Evolutionary conservation across 2,329 filamentous ascomycete genomes (phyloP), one percentile per base, ranked within the genome.

Genomic region (Colletotrichum karsti): DNA sequence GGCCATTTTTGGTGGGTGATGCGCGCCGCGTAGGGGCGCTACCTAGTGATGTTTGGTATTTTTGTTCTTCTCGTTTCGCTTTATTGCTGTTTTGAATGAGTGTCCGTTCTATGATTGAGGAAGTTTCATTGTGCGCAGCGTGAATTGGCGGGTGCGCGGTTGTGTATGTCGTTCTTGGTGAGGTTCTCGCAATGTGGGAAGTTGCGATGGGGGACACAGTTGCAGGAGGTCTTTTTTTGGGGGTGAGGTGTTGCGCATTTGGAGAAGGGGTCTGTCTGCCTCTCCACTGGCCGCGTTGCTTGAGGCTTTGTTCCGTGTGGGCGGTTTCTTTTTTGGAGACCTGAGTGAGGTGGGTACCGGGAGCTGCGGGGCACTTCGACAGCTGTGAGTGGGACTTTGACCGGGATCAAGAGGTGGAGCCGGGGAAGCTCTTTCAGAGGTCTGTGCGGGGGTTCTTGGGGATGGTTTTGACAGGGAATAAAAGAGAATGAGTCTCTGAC

Each of bases 1-100:
- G 33, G 76, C 72, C 73, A 78, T 78, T 72, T 73, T 63, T 62
- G 58, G 68, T 15, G 68, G 28, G 12, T 37, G 44, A 18, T 26
- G 30, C 48, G 35, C 53, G 26, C 24, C 53, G 26, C 24, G 18
- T 41, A 22, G 30, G 9, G 33, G 18, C 33, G 46, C 12, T 7
- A 20, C 20, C 28, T 24, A 50, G 6, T 15, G 26, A 33, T n/a
- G 22, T 37, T n/a, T 20, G 1, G 18, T n/a, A n/a, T n/a, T n/a
- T 33, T 33, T 37, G 7, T 37, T 13, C 0, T 33, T 15, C 9
- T 33, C 12, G 5, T 6, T 22, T 9, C 18, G 18, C 28, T 22
- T 33, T 35, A 5, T 28, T 50, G 22, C 22, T 50, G 7, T 46
- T 22, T 46, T 46, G 42, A 18, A 22, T 46, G 20, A 18, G 42